Percentiles rank a stretch among this genome's conserved stretches.
phyloP scores from a whole-genome alignment of 2,329 filamentous ascomycete genomes.

The Penicillium palitans region DNA sequence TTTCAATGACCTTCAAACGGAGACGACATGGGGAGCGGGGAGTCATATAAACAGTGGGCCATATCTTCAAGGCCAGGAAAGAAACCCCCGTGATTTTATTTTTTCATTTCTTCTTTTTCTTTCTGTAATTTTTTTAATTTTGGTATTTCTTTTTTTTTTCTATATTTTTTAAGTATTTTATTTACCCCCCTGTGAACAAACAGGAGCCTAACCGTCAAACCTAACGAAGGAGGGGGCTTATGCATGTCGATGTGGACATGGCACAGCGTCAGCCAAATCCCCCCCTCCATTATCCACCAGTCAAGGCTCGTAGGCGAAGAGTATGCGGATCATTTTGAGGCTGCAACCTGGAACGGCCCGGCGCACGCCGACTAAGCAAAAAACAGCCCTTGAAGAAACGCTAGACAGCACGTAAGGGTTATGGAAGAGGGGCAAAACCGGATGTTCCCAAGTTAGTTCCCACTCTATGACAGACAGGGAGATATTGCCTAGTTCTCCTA shows the following conservation, averaged over 20 bases:
- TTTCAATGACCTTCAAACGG: slow-evolving; percentile 16
- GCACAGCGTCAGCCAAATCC: slow-evolving; percentile 36
- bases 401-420: slow-evolving; percentile 28
- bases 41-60: slow-evolving; percentile 42
- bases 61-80: slow-evolving; percentile 25
- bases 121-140: neutral
- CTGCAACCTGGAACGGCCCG: slow-evolving; percentile 50
- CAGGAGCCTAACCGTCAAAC: slow-evolving; percentile 41
- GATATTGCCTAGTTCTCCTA: slow-evolving; percentile 20
- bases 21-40: slow-evolving; percentile 38
- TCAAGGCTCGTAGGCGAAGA: slow-evolving; percentile 32
- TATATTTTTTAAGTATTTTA: slow-evolving; percentile 2
- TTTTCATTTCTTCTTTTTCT: neutral
- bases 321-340: slow-evolving; percentile 46
- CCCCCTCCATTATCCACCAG: slow-evolving; percentile 36
- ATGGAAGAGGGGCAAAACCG: slow-evolving; percentile 12
- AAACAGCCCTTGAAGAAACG: slow-evolving; percentile 39
- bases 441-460: slow-evolving; percentile 8
- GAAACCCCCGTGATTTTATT: slow-evolving; percentile 13
- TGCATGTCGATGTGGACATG: slow-evolving; percentile 39
- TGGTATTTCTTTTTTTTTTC: slow-evolving; percentile 8
- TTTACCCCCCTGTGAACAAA: slow-evolving; percentile 30
- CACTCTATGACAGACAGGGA: slow-evolving; percentile 7
- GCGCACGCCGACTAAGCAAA: slow-evolving; percentile 43
- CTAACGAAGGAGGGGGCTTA: slow-evolving; percentile 37